Evolutionary conservation across 306 rosid species (phyloP).

Genomic region (Dryas alaskensis): DNA sequence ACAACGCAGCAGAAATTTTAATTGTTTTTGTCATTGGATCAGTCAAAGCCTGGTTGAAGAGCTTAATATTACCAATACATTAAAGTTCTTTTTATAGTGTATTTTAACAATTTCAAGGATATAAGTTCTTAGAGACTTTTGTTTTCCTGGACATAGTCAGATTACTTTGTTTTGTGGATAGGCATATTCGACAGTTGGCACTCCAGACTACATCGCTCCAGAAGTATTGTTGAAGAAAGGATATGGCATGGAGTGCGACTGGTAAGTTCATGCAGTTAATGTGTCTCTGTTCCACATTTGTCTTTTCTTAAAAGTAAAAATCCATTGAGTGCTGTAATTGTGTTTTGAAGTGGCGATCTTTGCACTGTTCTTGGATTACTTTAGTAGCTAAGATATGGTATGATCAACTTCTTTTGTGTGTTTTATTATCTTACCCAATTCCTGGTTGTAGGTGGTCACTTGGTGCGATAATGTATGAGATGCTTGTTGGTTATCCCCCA

Average conservation of each 20-base stretch:
- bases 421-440: slow-evolving; percentile 19
- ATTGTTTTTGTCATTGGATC: neutral
- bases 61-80: neutral
- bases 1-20: neutral
- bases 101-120: neutral
- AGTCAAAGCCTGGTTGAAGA: neutral
- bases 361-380: slow-evolving; percentile 7
- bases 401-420: neutral
- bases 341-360: slow-evolving; percentile 20
- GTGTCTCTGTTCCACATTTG: neutral
- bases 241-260: slow-evolving; percentile 84
- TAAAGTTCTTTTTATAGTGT: neutral
- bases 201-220: slow-evolving; percentile 92
- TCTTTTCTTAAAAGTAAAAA: neutral
- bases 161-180: slow-evolving; percentile 35
- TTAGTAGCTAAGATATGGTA: slow-evolving; percentile 3
- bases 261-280: slow-evolving; percentile 43
- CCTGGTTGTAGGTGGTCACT: slow-evolving; percentile 89
- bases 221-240: slow-evolving; percentile 88
- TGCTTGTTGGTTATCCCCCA: slow-evolving; percentile 97
- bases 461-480: slow-evolving; percentile 94
- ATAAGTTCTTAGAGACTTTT: neutral
- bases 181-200: slow-evolving; percentile 95
- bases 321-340: neutral
- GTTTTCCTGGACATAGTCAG: neutral